phyloP scores from a whole-genome alignment of 2,329 filamentous ascomycete species.

The Penicillium sp. region DNA sequence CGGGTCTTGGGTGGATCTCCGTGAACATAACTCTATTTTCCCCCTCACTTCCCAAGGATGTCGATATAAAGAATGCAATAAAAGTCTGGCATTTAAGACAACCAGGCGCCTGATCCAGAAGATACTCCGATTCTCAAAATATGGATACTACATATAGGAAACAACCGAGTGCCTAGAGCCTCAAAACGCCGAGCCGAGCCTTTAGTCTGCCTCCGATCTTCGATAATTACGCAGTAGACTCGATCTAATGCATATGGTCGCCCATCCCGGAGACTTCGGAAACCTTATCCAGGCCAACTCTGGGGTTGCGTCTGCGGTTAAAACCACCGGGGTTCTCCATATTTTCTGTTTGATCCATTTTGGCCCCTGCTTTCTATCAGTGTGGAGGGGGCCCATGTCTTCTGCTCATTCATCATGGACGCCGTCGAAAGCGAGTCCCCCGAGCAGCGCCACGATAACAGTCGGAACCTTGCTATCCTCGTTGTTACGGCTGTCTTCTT shows the following conservation, averaged over 20 bases:
- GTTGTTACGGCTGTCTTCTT: constrained; percentile 38
- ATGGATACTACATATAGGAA: no score
- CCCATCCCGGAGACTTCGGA: not conserved
- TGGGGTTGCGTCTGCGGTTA: constrained; percentile 13
- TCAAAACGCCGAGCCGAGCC: not conserved
- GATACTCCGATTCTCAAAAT: no score
- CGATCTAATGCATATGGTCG: no score
- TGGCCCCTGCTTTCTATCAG: not conserved
- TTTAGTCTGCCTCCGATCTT: constrained; percentile 13
- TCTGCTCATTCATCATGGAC: constrained; percentile 11
- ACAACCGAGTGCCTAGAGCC: not conserved
- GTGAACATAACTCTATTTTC: not conserved
- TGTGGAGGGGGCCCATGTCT: constrained; percentile 12
- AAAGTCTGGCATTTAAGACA: no score
- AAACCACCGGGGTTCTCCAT: constrained; percentile 10
- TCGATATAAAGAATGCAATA: no score
- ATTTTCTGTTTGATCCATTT: not conserved
- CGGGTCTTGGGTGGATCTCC: not conserved
- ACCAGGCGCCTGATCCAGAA: no score
- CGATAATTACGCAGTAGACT: no score
- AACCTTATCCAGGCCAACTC: constrained; percentile 4
- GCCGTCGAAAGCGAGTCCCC: not conserved
- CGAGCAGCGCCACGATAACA: constrained; percentile 6
- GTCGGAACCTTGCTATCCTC: constrained; percentile 21
- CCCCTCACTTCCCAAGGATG: no score